Percentiles rank a stretch among this genome's conserved stretches.
Evolutionary conservation across 306 rosid species (phyloP).

Genomic region (Psophocarpus tetragonolobus): DNA sequence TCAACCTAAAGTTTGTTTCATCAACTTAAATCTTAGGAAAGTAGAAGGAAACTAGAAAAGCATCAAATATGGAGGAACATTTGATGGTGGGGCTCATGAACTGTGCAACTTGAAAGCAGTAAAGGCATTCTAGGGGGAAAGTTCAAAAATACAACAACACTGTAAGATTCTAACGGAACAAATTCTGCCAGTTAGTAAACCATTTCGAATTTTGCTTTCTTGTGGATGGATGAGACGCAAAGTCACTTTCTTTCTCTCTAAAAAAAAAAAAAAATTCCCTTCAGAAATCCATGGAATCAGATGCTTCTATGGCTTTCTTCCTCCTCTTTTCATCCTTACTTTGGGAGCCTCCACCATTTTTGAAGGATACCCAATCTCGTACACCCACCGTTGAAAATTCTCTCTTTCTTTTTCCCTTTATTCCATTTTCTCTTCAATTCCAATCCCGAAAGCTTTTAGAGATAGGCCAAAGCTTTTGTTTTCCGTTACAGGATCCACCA

Average conservation of each 20-base stretch:
- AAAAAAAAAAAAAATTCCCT: slow-evolving; percentile 31
- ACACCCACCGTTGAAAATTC: slow-evolving; percentile 10
- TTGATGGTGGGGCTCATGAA: slow-evolving; percentile 24
- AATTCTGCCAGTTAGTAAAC: slow-evolving; percentile 49
- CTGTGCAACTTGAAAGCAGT: slow-evolving; percentile 29
- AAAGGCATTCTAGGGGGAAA: slow-evolving; percentile 36
- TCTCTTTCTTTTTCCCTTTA: slow-evolving; percentile 14
- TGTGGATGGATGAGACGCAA: slow-evolving; percentile 49
- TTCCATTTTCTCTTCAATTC: background rate
- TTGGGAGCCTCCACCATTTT: slow-evolving; percentile 26
- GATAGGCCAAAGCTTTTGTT: background rate
- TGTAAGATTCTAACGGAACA: slow-evolving; percentile 57
- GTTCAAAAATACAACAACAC: slow-evolving; percentile 36
- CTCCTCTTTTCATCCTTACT: slow-evolving; percentile 40
- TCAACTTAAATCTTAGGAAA: slow-evolving; percentile 1
- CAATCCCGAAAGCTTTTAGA: background rate
- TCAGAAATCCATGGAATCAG: slow-evolving; percentile 56
- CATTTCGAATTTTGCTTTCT: slow-evolving; percentile 55
- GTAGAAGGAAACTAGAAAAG: slow-evolving; percentile 1
- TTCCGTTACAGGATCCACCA: background rate
- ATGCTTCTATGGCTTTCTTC: slow-evolving; percentile 55
- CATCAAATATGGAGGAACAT: slow-evolving; percentile 1
- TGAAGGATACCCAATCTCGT: slow-evolving; percentile 14
- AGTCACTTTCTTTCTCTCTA: slow-evolving; percentile 52
- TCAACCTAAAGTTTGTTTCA: background rate